Evolutionary conservation across 208 protist genomes (phyloP).

Genomic region (Trypanosomatidae sp.): DNA sequence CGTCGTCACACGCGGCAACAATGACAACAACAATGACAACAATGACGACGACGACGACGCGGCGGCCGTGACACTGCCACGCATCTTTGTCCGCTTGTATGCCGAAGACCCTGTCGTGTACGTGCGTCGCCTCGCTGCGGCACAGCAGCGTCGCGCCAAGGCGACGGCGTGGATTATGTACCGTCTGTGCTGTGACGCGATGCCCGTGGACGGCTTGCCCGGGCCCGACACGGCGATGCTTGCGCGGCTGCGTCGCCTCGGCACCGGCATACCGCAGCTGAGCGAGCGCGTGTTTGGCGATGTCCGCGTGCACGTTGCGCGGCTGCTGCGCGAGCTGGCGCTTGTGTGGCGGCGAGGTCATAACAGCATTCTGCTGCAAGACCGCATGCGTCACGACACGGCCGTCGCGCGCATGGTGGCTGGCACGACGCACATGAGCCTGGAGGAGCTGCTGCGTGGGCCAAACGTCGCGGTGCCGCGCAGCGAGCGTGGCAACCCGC

Average conservation of each 20-base stretch:
- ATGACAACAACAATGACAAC: not conserved
- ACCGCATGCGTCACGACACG: constrained; percentile 66
- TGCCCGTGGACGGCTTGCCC: constrained; percentile 71
- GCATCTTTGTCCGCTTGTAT: constrained; percentile 78
- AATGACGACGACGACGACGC: constrained; percentile 3
- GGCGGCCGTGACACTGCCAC: constrained; percentile 26
- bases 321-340: constrained; percentile 71
- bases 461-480: constrained; percentile 66
- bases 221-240: constrained; percentile 43
- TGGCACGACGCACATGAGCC: constrained; percentile 63
- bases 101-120: constrained; percentile 86
- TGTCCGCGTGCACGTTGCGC: constrained; percentile 49
- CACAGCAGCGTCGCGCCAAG: constrained; percentile 73
- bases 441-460: constrained; percentile 68
- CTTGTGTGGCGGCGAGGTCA: constrained; percentile 85
- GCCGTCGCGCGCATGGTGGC: constrained; percentile 69
- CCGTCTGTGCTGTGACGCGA: constrained; percentile 86
- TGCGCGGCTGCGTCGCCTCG: constrained; percentile 51
- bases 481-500: constrained; percentile 35
- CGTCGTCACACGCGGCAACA: not conserved
- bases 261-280: constrained; percentile 78
- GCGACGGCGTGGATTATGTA: constrained; percentile 85
- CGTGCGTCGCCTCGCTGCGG: constrained; percentile 69
- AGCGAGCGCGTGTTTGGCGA: constrained; percentile 54
- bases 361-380: constrained; percentile 86